A percentile compares a stretch with the other conserved stretches of the same genome.
phyloP scores from a whole-genome alignment of 2,329 filamentous ascomycete genomes.

The Ceratocystis ficicola region DNA sequence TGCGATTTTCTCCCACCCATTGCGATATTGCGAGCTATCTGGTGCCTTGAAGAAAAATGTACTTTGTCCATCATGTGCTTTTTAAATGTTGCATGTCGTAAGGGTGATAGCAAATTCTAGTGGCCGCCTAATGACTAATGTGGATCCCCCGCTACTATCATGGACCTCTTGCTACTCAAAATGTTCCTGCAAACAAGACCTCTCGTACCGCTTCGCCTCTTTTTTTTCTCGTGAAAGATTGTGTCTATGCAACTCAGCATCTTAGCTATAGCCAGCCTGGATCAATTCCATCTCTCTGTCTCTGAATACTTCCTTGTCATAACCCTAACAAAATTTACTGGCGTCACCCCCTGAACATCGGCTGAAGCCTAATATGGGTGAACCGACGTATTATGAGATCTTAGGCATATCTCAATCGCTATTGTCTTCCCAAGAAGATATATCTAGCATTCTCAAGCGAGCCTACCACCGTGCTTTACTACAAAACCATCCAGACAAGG shows the following conservation, averaged over 20 bases:
- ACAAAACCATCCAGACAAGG: constrained; percentile 53
- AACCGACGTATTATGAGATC: constrained; percentile 47
- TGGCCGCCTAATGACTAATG: constrained; percentile 10
- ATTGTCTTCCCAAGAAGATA: constrained; percentile 34
- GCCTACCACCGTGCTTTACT: constrained; percentile 55
- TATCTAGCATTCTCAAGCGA: constrained; percentile 42
- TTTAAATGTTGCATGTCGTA: not conserved
- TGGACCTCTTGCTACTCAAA: not conserved
- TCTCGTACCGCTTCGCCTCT: not conserved
- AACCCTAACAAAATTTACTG: not conserved
- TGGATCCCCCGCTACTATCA: constrained; percentile 11
- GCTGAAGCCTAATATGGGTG: not conserved
- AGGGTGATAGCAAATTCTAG: not conserved
- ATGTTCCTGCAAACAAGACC: not conserved
- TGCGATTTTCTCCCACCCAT: not conserved
- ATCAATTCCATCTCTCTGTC: not conserved
- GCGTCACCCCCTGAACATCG: not conserved
- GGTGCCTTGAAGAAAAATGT: too few relatives aligned
- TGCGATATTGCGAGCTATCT: not conserved
- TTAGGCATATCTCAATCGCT: constrained; percentile 43
- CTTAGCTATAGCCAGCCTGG: not conserved
- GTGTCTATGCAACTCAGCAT: not conserved
- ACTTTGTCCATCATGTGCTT: not conserved
- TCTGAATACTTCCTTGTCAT: not conserved
- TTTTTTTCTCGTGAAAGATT: not conserved